Conservation (phyloP, 176 grass and related monocot genomes). For the Triticum dicoccoides region DNA sequence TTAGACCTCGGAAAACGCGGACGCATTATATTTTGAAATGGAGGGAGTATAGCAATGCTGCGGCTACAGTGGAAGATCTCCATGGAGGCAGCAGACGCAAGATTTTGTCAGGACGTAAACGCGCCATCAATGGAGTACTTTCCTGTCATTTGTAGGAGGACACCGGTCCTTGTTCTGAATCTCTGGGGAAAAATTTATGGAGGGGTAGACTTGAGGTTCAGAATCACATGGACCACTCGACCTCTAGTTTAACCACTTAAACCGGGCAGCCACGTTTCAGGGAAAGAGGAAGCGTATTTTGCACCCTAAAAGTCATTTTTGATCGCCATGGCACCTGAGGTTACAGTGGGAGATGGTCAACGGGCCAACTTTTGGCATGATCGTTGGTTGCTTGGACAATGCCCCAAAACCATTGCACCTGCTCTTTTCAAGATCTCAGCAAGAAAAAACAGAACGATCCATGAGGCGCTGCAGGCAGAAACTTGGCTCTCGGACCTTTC, state of each 20-base stretch:
- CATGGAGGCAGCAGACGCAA: conserved; percentile 17
- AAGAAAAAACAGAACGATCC: too few relatives aligned
- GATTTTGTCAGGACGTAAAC: conserved; percentile 15
- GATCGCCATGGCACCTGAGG: too few relatives aligned
- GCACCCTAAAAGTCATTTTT: too few relatives aligned
- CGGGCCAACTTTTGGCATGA: too few relatives aligned
- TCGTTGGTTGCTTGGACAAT: too few relatives aligned
- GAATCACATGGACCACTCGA: background rate
- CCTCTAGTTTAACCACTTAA: background rate
- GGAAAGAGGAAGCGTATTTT: background rate
- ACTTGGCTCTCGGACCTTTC: too few relatives aligned
- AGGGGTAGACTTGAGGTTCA: background rate
- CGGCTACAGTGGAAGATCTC: conserved; percentile 15
- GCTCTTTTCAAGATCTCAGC: too few relatives aligned
- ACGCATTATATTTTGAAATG: too few relatives aligned
- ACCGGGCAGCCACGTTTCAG: background rate
- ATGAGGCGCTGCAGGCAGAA: too few relatives aligned
- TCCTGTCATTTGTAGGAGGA: background rate
- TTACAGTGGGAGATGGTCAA: too few relatives aligned
- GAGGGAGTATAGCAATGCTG: background rate
- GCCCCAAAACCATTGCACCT: too few relatives aligned
- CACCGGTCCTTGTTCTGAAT: background rate
- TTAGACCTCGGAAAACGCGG: too few relatives aligned
- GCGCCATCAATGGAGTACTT: conserved; percentile 25
- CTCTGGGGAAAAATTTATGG: background rate